Conservation (phyloP, 352 stramenopile species). For the Globisporangium solare region DNA sequence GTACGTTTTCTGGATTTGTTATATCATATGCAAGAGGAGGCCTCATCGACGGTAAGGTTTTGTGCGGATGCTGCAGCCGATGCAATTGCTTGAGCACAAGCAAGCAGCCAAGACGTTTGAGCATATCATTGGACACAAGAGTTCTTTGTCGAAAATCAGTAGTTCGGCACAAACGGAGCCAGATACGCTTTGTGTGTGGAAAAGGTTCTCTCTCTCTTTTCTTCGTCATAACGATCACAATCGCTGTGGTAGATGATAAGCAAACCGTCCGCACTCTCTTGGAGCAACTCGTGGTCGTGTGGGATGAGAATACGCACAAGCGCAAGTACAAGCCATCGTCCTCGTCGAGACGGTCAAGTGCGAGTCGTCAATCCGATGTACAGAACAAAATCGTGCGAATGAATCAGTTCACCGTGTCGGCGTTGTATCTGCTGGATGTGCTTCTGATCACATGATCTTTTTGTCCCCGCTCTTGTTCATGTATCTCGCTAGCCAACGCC, state of each 20-base stretch:
- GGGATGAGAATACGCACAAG: conserved; percentile 14
- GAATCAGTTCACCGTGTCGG: too few relatives aligned
- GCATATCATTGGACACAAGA: conserved; percentile 9
- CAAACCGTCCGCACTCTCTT: conserved; percentile 4
- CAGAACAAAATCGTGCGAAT: not conserved
- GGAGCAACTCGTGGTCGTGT: conserved; percentile 13
- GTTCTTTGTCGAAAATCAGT: conserved; percentile 11
- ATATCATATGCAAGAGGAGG: too few relatives aligned
- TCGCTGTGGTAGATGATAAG: not conserved
- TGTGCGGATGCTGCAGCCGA: not conserved
- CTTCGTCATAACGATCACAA: not conserved
- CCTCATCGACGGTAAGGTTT: too few relatives aligned
- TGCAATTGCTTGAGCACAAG: conserved; percentile 11
- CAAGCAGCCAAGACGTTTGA: conserved; percentile 12
- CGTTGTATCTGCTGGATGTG: too few relatives aligned
- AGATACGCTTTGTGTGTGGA: not conserved
- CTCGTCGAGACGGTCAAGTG: conserved; percentile 8
- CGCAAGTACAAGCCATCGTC: conserved; percentile 7
- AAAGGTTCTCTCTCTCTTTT: not conserved
- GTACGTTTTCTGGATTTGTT: conserved; percentile 9
- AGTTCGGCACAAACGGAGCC: conserved; percentile 3
- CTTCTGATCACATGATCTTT: not conserved
- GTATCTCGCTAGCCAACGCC: not conserved
- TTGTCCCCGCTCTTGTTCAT: not conserved
- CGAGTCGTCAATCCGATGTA: conserved; percentile 7